phyloP scores from a whole-genome alignment of 768 basidiomycete genomes.

The Nidula microcarpa region DNA sequence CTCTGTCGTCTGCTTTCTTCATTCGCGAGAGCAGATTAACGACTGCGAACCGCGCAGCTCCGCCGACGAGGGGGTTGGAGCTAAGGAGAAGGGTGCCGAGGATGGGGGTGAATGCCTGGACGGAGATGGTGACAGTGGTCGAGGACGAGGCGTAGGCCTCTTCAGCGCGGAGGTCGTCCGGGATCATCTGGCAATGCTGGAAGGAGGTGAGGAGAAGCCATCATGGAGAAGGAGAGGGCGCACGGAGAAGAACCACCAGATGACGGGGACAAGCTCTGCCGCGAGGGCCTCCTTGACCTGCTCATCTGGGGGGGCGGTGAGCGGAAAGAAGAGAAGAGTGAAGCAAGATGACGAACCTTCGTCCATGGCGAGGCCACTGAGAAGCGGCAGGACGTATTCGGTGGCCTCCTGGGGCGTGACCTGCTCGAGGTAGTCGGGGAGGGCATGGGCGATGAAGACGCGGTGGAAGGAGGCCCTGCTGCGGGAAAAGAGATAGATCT shows the following conservation, averaged over 20 bases:
- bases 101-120: conserved; percentile 88
- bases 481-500: conserved; percentile 86
- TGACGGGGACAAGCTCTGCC: conserved; percentile 70
- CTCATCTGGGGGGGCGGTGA: conserved; percentile 53
- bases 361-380: conserved; percentile 81
- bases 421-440: conserved; percentile 72
- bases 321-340: conserved; percentile 3
- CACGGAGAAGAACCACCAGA: conserved; percentile 92
- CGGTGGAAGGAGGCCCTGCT: conserved; percentile 63
- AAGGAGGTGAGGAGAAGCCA: conserved; percentile 3
- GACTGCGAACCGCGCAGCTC: conserved; percentile 68
- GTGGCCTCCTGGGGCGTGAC: conserved; percentile 86
- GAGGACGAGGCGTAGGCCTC: conserved; percentile 30
- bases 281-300: conserved; percentile 85
- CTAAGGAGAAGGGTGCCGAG: conserved; percentile 86
- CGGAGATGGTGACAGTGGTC: conserved; percentile 53
- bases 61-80: conserved; percentile 69
- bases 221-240: conserved; percentile 4
- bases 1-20: conserved; percentile 51
- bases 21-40: conserved; percentile 77
- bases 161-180: conserved; percentile 37
- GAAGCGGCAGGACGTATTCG: conserved; percentile 90
- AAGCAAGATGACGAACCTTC: conserved; percentile 51
- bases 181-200: conserved; percentile 67
- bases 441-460: conserved; percentile 80